Evolutionary conservation across 768 basidiomycete genomes (phyloP), one percentile per base, ranked within the genome.

Genomic region (Russula griseocarnosa): DNA sequence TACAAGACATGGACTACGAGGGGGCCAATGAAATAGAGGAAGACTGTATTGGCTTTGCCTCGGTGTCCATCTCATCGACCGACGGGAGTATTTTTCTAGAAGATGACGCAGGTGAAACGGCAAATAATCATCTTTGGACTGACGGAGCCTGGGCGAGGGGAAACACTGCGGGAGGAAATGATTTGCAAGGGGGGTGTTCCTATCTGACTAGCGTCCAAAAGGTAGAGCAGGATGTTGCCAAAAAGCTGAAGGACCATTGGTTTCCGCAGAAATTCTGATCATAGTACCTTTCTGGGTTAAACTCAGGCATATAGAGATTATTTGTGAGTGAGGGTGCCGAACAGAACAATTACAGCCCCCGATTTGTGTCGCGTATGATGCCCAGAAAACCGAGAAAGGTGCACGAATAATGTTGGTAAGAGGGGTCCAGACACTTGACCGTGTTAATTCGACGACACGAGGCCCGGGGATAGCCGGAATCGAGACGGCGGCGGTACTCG

Each of bases 221-320:
- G n/a, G 82, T 77, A 7, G 89, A 90, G 73, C 77, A 76, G 55
- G 85, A 87, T 71, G 87, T 90, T 9, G 86, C 79, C 14, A 81
- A 74, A 60, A 72, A 69, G 53, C 71, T 90, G 66, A 80, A 75
- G 57, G 79, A 77, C 30, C 87, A 91, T 70, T 91, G 89, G 89
- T 75, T 79, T 28, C 88, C 86, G 0, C 82, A 86, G 60, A 81
- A 76, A 63, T 74, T 83, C 47, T 88, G 74, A 72, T 71, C 62
- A 58, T 47, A 52, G 14, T 50, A n/a, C 50, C 40, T 40, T 60
- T 22, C 32, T 24, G 26, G 28, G 24, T 49, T 28, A 54, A 24
- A 34, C 22, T 13, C 50, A 52, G 20, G 7, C 30, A n/a, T 64
- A 10, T 58, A 5, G 24, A 51, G 18, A 49, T 38, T 16, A 10